Percentiles rank a stretch among this genome's conserved stretches.
Conservation (phyloP, 2,329 filamentous ascomycete species). For the Verticillium alfalfae region DNA sequence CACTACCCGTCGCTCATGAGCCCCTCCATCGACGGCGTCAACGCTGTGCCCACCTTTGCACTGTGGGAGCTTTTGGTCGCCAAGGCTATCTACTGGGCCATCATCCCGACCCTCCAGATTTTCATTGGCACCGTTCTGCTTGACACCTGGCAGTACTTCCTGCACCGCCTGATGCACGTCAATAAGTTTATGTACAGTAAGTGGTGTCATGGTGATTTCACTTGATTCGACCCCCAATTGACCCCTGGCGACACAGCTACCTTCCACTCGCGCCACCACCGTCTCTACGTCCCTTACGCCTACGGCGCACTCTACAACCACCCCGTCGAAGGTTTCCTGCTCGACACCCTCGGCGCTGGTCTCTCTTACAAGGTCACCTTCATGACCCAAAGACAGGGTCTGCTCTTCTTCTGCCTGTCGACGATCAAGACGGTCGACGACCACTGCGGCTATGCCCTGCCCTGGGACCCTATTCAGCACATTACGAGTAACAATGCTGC, state of each 20-base stretch:
- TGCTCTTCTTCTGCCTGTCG: slow-evolving; percentile 82
- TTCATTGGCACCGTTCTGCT: slow-evolving; percentile 67
- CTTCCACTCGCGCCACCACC: slow-evolving; percentile 93
- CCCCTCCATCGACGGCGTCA: slow-evolving; percentile 46
- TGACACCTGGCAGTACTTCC: slow-evolving; percentile 98
- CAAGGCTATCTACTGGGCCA: slow-evolving; percentile 71
- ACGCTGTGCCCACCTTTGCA: slow-evolving; percentile 66
- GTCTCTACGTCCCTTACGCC: slow-evolving; percentile 94
- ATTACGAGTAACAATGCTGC: slow-evolving; percentile 92
- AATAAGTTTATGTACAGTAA: slow-evolving; percentile 95
- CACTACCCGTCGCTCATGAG: slow-evolving; percentile 68
- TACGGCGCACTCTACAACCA: slow-evolving; percentile 98
- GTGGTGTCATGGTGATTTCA: slow-evolving; percentile 50
- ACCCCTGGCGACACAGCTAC: slow-evolving; percentile 19
- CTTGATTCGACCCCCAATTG: slow-evolving; percentile 37
- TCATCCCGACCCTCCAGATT: slow-evolving; percentile 75
- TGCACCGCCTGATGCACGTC: slow-evolving; percentile 93
- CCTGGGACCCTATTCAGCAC: slow-evolving; percentile 89
- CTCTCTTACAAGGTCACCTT: slow-evolving; percentile 75
- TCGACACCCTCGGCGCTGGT: slow-evolving; percentile 85
- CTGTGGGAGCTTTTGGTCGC: slow-evolving; percentile 74
- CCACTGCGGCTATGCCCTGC: slow-evolving; percentile 93
- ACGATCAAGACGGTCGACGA: slow-evolving; percentile 97
- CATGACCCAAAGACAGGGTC: slow-evolving; percentile 81
- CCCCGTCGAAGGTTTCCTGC: slow-evolving; percentile 85